Evolutionary conservation across 2,329 filamentous ascomycete species (phyloP).

Genomic region (Colletotrichum sublineola): DNA sequence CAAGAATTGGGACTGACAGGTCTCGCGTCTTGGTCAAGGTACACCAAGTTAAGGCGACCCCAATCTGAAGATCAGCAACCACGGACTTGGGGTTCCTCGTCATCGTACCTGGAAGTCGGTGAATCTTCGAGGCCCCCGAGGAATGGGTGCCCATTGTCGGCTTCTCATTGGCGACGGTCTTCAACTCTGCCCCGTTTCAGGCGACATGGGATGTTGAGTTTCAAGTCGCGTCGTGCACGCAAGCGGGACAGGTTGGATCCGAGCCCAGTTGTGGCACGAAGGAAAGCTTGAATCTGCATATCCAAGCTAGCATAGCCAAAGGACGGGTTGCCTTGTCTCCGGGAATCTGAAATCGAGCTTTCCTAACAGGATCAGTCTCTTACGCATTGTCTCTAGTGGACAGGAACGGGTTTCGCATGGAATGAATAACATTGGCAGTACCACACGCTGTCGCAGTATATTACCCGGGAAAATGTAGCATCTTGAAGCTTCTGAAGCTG

Average conservation of each 20-base stretch:
- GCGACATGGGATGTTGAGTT: slow-evolving; percentile 43
- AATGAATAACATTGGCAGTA: slow-evolving; percentile 20
- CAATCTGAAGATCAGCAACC: slow-evolving; percentile 27
- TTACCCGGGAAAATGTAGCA: not conserved
- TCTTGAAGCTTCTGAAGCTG: slow-evolving; percentile 15
- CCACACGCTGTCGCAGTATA: not conserved
- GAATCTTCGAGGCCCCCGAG: not conserved
- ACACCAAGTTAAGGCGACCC: slow-evolving; percentile 18
- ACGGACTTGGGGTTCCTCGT: slow-evolving; percentile 31
- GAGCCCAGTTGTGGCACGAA: slow-evolving; percentile 36
- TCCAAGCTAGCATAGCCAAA: not conserved
- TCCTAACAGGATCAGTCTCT: slow-evolving; percentile 5
- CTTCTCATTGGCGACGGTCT: slow-evolving; percentile 16
- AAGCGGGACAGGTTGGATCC: slow-evolving; percentile 48
- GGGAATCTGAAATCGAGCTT: slow-evolving; percentile 35
- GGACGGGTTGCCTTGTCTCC: not conserved
- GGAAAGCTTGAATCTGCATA: slow-evolving; percentile 36
- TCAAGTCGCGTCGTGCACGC: slow-evolving; percentile 45
- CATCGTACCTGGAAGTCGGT: slow-evolving; percentile 4
- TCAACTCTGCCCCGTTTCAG: slow-evolving; percentile 45
- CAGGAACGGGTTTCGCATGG: not conserved
- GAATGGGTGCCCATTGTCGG: not conserved
- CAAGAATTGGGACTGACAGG: slow-evolving; percentile 23
- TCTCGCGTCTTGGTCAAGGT: slow-evolving; percentile 21
- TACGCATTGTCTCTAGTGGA: slow-evolving; percentile 15